A percentile compares a stretch with the other conserved stretches of the same genome.
These are phyloP conservation scores for Pichia californica DNA, from an alignment of 805 yeast species.

Conservation along the genomic window DNA sequence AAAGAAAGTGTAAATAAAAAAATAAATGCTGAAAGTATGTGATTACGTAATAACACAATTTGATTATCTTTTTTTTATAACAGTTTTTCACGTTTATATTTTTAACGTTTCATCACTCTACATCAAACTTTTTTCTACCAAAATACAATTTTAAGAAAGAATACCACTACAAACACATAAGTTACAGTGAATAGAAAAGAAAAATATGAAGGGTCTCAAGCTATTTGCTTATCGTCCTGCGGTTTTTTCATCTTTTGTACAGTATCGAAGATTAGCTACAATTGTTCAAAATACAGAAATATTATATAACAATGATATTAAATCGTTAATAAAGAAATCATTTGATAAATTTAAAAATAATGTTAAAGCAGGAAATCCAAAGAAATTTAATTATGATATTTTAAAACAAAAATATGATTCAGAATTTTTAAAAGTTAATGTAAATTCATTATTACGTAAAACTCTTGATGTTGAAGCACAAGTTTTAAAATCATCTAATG, in stretches of 20 bases:
- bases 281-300: not conserved
- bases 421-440: conserved; percentile 9
- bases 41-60: too few relatives aligned
- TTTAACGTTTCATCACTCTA: too few relatives aligned
- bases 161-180: too few relatives aligned
- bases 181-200: too few relatives aligned
- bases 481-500: conserved; percentile 3
- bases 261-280: conserved; percentile 2
- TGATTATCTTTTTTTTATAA: too few relatives aligned
- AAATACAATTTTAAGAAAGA: too few relatives aligned
- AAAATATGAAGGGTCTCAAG: not conserved
- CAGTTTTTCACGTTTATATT: too few relatives aligned
- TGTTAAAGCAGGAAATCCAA: not conserved
- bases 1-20: too few relatives aligned
- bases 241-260: not conserved
- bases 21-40: too few relatives aligned
- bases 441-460: conserved; percentile 5
- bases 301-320: conserved; percentile 2
- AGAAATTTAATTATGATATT: conserved; percentile 11
- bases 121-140: too few relatives aligned
- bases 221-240: not conserved
- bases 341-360: conserved; percentile 11
- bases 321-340: conserved; percentile 9
- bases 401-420: conserved; percentile 7
- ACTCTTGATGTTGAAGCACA: conserved; percentile 8